Evolutionary conservation across 495 filamentous ascomycete species (phyloP), one percentile per base, ranked within the genome.

Genomic region (Rhizodiscina lignyota): DNA sequence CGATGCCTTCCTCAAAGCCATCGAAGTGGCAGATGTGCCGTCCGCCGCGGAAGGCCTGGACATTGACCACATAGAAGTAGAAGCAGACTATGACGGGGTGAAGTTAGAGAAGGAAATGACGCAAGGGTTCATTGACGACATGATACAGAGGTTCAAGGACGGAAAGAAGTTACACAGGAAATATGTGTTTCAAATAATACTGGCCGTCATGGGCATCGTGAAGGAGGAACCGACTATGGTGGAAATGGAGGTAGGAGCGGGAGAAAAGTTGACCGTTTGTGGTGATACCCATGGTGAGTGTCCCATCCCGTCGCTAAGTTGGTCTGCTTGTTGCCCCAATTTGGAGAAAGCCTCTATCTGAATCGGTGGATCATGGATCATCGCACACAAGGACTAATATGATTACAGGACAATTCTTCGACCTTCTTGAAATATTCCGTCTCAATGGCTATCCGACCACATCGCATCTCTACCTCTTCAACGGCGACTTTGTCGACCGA

Each of bases 401-500:
- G 8, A 4, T 2, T 12, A n/a, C 19, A 87, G 82, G 84, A n/a
- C 89, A 97, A 72, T 97, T 79, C 61, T 99, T 86, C 48, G 89
- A 99, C 55, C 64, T 99, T 13, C 72, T 99, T 60, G 81, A 99
- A 49, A 79, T 99, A 42, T 99, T 99, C 70, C 66, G 82, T 44
- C 68, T 89, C 27, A 92, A 91, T 48, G 91, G 91, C 16, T 69
- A 66, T 39, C 89, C 89, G 0, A 69, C 69, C 12, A 79, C 83
- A 43, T 79, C 77, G 41, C 83, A 96, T 44, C 74, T 72, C 49
- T 99, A 94, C 50, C 74, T 99, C 32, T 99, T 99, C 70, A 99
- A 99, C 58, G 89, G 89, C 44, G 89, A 99, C 57, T 99, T 99
- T 44, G 89, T 99, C 18, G 89, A 99, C 53, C 74, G 89, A 54